Conservation (phyloP, 352 stramenopile genomes). For the Globisporangium sylvaticum region DNA sequence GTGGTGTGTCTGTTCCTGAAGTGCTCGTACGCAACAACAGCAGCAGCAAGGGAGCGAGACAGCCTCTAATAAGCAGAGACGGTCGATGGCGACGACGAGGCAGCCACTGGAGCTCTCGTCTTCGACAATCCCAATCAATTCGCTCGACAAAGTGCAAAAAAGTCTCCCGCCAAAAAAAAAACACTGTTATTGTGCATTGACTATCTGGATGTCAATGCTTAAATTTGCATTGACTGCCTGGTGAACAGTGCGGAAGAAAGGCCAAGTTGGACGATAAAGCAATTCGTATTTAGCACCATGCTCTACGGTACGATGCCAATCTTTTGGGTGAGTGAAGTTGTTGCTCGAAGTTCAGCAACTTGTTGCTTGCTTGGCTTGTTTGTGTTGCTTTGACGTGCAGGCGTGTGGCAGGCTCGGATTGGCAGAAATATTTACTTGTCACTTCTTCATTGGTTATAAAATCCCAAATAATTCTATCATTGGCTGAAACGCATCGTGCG, state of each 20-base stretch:
- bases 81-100: not conserved
- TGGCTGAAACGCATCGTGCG: conserved; percentile 3
- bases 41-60: not conserved
- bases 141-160: not conserved
- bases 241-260: not conserved
- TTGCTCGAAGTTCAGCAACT: conserved; percentile 3
- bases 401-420: conserved; percentile 35
- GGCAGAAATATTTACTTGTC: conserved; percentile 10
- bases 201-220: not conserved
- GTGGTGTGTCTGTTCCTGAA: not conserved
- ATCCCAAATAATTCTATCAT: not conserved
- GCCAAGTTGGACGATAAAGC: not conserved
- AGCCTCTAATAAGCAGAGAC: not conserved
- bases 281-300: not conserved
- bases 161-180: conserved; percentile 3
- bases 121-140: not conserved
- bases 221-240: not conserved
- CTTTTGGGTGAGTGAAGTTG: not conserved
- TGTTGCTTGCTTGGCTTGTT: not conserved
- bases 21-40: not conserved
- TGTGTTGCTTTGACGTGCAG: not conserved
- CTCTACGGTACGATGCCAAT: not conserved
- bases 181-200: not conserved
- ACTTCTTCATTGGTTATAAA: not conserved
- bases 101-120: not conserved